Base-by-base conservation (phyloP, 495 filamentous ascomycete genomes). In the Trichoderma virens region DNA sequence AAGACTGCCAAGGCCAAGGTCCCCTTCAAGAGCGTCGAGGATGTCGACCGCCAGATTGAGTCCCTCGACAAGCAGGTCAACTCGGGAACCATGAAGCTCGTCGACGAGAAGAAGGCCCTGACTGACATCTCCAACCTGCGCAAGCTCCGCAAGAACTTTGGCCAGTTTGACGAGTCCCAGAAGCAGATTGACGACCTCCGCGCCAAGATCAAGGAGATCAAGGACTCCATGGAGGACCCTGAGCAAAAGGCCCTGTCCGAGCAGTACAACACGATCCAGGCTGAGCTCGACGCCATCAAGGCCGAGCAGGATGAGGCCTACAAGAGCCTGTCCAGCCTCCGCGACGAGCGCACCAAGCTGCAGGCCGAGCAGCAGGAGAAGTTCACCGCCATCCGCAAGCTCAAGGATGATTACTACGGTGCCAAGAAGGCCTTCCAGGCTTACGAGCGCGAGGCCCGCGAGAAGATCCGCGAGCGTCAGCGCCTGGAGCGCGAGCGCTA, bases 31-130 rank as follows among this genome's bases (percentile, higher is more conserved):
- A 90, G 78, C 66, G 84, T 89, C 61, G 93, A 93, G 39, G 94
- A 98, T 45, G 77, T 98, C 60, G 92, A 98, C 73, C 80, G 79
- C 25, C 85, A 91, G 73, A 93, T 99, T 67, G 79, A 85, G 34
- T 80, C 79, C 18, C 85, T 97, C 59, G 91, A 97, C 63, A 86
- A 86, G 75, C 83, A 90, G 64, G 92, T 97, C 64, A 89, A 94
- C 73, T 82, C 85, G 60, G 91, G 93, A 56, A 89, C 82, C 67
- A 89, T 98, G 87, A 94, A 91, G 70, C 75, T 99, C 63, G 95
- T 97, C 4, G 94, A 98, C 66, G 95, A 98, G 85, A 93, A 90
- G 83, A 97, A 96, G 82, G 90, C 92, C 5, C 80, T 98, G 1
- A 75, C 82, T 23, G 91, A 97, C 67, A 86, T 95, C 63, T 88